Conservation (phyloP, 768 basidiomycete genomes). For the Tricholoma terreum region DNA sequence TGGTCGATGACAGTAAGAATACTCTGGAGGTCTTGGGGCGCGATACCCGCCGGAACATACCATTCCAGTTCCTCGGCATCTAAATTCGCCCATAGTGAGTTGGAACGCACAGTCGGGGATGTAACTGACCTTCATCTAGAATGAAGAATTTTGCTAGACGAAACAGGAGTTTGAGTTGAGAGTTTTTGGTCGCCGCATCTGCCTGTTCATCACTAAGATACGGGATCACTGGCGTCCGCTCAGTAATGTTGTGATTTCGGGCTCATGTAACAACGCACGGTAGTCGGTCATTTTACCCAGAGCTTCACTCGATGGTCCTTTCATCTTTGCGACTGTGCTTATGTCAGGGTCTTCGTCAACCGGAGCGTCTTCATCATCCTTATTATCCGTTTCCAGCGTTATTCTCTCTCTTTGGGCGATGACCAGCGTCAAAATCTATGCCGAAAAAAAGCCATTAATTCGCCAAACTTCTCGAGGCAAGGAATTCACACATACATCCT, state of each 20-base stretch:
- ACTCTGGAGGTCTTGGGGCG: constrained; percentile 64
- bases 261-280: constrained; percentile 45
- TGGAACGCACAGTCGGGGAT: constrained; percentile 1
- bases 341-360: constrained; percentile 24
- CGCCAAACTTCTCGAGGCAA: neutral
- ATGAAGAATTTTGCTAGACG: constrained; percentile 72
- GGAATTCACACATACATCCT: constrained; percentile 55
- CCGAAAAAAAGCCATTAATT: constrained; percentile 2
- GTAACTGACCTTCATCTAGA: constrained; percentile 56
- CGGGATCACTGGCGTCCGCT: constrained; percentile 58
- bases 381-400: constrained; percentile 50
- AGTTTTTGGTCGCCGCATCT: constrained; percentile 72
- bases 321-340: constrained; percentile 19
- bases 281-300: constrained; percentile 69
- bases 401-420: constrained; percentile 57
- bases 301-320: constrained; percentile 65
- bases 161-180: constrained; percentile 81
- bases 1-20: constrained; percentile 76
- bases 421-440: constrained; percentile 59
- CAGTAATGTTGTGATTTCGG: neutral
- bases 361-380: constrained; percentile 32
- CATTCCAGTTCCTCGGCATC: constrained; percentile 77
- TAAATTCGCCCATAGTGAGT: constrained; percentile 21
- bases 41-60: constrained; percentile 74
- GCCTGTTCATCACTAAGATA: constrained; percentile 73